phyloP scores from a whole-genome alignment of 176 grass and related monocot genomes.

The Chrysopogon serrulatus region DNA sequence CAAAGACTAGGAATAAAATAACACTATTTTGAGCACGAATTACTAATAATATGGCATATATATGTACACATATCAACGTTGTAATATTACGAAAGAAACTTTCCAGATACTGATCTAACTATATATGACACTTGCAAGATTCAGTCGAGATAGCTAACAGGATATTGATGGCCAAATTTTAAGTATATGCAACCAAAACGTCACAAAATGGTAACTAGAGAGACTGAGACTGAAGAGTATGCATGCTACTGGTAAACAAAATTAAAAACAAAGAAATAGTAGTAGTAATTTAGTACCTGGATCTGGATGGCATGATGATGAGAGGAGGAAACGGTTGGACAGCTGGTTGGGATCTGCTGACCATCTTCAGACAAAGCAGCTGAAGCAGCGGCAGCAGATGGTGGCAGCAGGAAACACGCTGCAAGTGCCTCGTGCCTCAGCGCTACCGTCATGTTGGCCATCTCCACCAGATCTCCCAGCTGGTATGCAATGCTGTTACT shows the following conservation, averaged over 20 bases:
- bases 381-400: constrained; percentile 8
- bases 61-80: neutral
- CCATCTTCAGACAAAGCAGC: constrained; percentile 24
- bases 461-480: constrained; percentile 26
- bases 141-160: no score
- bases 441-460: constrained; percentile 39
- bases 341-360: constrained; percentile 40
- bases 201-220: neutral
- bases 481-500: neutral
- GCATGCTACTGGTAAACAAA: neutral
- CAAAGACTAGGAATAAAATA: neutral
- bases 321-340: constrained; percentile 29
- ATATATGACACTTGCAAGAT: no score
- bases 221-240: no score
- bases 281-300: constrained; percentile 18
- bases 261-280: neutral
- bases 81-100: neutral
- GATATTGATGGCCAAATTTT: neutral
- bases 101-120: no score
- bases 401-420: constrained; percentile 39
- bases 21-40: neutral
- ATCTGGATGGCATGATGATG: constrained; percentile 34
- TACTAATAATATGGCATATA: neutral
- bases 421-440: constrained; percentile 28
- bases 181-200: neutral